These are phyloP conservation scores for Hypoxylon sp. DNA, from an alignment of 2,329 filamentous ascomycete genomes.

Conservation along the genomic window DNA sequence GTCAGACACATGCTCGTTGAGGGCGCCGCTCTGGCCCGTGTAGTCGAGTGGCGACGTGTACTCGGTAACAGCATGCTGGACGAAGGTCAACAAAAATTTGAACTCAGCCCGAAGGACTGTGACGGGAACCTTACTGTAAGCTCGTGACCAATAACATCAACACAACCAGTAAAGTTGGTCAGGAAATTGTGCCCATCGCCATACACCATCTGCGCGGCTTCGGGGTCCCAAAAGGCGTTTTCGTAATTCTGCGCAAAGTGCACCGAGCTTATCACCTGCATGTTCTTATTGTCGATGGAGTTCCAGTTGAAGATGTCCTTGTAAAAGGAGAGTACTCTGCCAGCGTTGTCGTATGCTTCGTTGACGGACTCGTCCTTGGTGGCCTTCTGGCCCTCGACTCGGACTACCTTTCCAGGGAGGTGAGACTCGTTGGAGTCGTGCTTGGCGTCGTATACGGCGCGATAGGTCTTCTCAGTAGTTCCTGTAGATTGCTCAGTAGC, in stretches of 20 bases:
- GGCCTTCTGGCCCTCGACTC: constrained; percentile 58
- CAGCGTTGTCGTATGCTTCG: constrained; percentile 64
- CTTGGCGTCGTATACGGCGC: constrained; percentile 61
- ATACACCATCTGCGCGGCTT: constrained; percentile 65
- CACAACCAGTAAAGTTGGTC: constrained; percentile 63
- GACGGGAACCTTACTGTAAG: constrained; percentile 54
- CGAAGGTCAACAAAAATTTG: constrained; percentile 5
- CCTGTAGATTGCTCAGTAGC: constrained; percentile 23
- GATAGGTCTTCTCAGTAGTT: constrained; percentile 52
- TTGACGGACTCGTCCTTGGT: constrained; percentile 60
- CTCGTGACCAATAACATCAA: constrained; percentile 70
- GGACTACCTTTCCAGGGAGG: constrained; percentile 59
- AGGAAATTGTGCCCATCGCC: constrained; percentile 67
- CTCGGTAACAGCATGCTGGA: constrained; percentile 64
- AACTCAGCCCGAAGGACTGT: neutral
- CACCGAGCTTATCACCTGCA: constrained; percentile 64
- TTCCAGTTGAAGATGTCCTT: constrained; percentile 62
- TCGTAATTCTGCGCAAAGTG: constrained; percentile 64
- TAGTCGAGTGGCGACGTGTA: constrained; percentile 64
- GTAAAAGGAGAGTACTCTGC: constrained; percentile 64
- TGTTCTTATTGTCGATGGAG: constrained; percentile 64
- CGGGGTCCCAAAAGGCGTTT: constrained; percentile 67
- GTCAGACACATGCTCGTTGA: constrained; percentile 69
- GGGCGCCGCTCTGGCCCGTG: constrained; percentile 63
- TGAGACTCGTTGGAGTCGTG: constrained; percentile 53